These are phyloP conservation scores for Cucumis variabilis DNA, from an alignment of 331 rosid species.

Conservation along the genomic window DNA sequence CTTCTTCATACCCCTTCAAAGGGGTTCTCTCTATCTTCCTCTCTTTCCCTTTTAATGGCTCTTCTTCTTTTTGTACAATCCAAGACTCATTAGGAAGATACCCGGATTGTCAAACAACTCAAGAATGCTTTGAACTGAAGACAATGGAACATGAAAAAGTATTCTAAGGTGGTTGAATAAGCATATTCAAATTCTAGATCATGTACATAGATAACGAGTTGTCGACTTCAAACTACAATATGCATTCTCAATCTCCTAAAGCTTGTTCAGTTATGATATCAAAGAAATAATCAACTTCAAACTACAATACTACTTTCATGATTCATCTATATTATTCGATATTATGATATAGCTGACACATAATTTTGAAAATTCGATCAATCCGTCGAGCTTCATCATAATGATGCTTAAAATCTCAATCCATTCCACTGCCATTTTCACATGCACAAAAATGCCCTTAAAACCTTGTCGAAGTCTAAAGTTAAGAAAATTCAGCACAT, in stretches of 20 bases:
- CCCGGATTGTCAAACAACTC: constrained; percentile 54
- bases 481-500: not conserved
- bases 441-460: not conserved
- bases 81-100: constrained; percentile 65
- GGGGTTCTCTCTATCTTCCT: constrained; percentile 40
- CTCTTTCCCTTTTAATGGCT: constrained; percentile 20
- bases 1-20: constrained; percentile 10
- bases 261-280: not conserved
- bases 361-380: not conserved
- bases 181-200: not conserved
- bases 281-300: constrained; percentile 1
- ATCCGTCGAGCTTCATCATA: not conserved
- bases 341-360: not conserved
- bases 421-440: not conserved
- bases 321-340: not conserved
- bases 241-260: not conserved
- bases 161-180: not conserved
- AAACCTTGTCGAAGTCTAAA: not conserved
- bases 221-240: not conserved
- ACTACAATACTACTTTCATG: not conserved
- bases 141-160: not conserved
- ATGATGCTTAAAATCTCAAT: not conserved
- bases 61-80: constrained; percentile 46
- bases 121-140: constrained; percentile 28
- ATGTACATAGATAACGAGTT: not conserved